These are phyloP conservation scores for Neofusicoccum sp. DNA, from an alignment of 2,329 filamentous ascomycete genomes.

Conservation along the genomic window DNA sequence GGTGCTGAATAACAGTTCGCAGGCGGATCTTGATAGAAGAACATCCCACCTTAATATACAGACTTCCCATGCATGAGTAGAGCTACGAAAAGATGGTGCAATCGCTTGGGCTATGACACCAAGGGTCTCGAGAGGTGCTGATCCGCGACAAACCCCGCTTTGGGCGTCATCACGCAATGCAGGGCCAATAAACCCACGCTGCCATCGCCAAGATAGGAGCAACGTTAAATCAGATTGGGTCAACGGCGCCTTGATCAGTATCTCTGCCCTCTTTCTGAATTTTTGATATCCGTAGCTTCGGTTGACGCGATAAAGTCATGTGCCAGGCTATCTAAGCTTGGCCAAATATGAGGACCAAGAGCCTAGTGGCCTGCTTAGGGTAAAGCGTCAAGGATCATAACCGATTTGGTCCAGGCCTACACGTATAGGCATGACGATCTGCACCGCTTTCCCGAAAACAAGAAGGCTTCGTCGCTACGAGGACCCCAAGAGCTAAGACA, in stretches of 20 bases:
- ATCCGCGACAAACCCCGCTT: slow-evolving; percentile 9
- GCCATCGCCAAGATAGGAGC: neutral
- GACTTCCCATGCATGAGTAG: neutral
- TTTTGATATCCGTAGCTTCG: neutral
- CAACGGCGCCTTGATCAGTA: neutral
- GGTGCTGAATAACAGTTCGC: neutral
- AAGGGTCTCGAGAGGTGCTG: neutral
- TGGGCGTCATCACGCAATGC: slow-evolving; percentile 7
- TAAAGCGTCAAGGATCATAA: neutral
- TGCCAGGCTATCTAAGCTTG: neutral
- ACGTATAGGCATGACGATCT: too few relatives aligned
- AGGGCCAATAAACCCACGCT: neutral
- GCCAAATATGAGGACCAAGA: neutral
- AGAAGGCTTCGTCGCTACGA: neutral
- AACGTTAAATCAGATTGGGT: neutral
- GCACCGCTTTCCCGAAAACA: neutral
- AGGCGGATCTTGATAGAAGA: neutral
- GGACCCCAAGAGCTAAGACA: too few relatives aligned
- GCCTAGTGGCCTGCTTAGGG: neutral
- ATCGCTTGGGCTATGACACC: neutral
- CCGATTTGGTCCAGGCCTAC: neutral
- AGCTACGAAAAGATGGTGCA: neutral
- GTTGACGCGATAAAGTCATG: neutral
- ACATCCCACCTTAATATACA: neutral
- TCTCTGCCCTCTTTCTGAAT: neutral